Conservation (phyloP, 169 alveolate genomes). For the Cryptosporidium viatorum region DNA sequence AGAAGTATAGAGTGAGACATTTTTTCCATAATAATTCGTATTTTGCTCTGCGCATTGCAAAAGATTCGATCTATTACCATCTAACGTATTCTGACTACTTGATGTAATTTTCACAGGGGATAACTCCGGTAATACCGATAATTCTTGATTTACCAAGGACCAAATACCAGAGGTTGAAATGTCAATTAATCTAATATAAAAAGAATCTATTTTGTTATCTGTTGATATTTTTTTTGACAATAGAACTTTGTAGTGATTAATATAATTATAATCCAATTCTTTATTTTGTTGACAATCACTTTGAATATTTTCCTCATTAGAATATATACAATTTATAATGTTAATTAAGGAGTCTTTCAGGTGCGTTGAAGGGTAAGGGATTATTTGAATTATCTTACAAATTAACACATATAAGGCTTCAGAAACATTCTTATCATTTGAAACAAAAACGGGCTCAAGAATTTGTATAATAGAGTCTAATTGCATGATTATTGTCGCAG, state of each 20-base stretch:
- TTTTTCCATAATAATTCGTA: background rate
- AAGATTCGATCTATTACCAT: background rate
- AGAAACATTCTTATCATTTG: slow-evolving; percentile 20
- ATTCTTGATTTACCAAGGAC: slow-evolving; percentile 39
- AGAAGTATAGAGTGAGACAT: slow-evolving; percentile 38
- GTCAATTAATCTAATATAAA: slow-evolving; percentile 37
- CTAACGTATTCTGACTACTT: background rate
- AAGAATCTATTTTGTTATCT: slow-evolving; percentile 50
- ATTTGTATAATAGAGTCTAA: slow-evolving; percentile 27
- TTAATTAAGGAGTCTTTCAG: background rate
- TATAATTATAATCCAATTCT: slow-evolving; percentile 31
- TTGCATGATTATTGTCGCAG: background rate
- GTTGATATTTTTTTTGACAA: slow-evolving; percentile 3
- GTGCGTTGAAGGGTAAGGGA: slow-evolving; percentile 55
- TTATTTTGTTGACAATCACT: background rate
- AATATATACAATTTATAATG: background rate
- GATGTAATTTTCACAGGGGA: background rate
- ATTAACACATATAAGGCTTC: slow-evolving; percentile 41
- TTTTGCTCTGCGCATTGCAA: background rate
- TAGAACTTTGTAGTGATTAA: slow-evolving; percentile 12
- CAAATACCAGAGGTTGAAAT: slow-evolving; percentile 49
- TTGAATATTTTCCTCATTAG: background rate
- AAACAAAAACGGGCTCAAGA: slow-evolving; percentile 48
- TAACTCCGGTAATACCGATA: slow-evolving; percentile 28
- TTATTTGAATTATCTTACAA: slow-evolving; percentile 45